Base-by-base conservation (phyloP, 2,329 filamentous ascomycete genomes). In the Rhytidhysteron rufulum region DNA sequence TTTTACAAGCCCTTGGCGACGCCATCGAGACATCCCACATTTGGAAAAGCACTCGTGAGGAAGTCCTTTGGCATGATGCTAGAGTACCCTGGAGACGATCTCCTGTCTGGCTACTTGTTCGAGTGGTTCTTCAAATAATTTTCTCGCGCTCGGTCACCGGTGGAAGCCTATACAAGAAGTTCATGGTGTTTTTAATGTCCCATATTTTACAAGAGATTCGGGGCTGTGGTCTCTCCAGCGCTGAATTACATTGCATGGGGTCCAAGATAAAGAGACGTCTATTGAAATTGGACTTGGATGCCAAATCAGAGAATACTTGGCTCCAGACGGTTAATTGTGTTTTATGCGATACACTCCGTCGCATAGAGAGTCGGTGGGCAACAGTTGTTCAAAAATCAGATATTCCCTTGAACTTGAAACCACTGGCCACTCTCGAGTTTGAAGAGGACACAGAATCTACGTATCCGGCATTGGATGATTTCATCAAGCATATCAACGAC, bases 61-160 rank as follows among this genome's bases (percentile, higher is more conserved):
- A 79, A 18, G 67, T 77, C 2, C 42, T 72, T n/a, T 76, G 66
- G 62, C 43, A 49, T 2, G 34, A 56, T 39, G 41, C 40, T 6
- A 45, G 40, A 1, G 33, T 37, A 1, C 71, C 70, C 0, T 79
- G 75, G 75, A 61, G 67, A 3, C 55, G 70, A 39, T 78, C 74
- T 5, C 60, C 75, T 0, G 41, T 72, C 0, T 81, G 75, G 75
- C 57, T 80, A 1, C 58, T 78, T 0, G 42, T 79, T 4, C 70
- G 76, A 2, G 73, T 78, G 1, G 54, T 62, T 0, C 43, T 78
- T 1, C 74, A 79, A 36, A 49, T 52, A 3, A 33, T 16, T 24
- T 11, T 40, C n/a, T 3, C 4, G 11, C 27, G 29, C 17, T 10
- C 31, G 10, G 8, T 13, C 5, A 16, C 20, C 2, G 9, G 17